Conservation (phyloP, 2,329 filamentous ascomycete species). For the Colletotrichum somersetense region DNA sequence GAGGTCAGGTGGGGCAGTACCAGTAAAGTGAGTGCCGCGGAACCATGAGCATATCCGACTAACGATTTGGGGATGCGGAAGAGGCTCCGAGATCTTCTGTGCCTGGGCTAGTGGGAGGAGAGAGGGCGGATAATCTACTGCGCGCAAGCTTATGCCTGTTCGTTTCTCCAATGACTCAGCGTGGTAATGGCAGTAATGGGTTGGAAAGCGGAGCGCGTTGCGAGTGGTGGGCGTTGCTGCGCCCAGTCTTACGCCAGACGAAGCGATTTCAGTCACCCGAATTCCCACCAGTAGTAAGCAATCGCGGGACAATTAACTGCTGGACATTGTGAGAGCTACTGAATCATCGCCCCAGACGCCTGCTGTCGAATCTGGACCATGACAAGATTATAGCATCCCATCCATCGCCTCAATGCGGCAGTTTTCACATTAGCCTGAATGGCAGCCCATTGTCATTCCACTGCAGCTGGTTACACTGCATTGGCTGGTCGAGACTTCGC, state of each 20-base stretch:
- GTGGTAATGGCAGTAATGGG: background rate
- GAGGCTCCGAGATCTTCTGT: constrained; percentile 33
- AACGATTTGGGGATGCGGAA: constrained; percentile 30
- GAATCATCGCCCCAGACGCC: background rate
- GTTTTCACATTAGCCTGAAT: constrained; percentile 21
- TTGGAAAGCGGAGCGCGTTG: background rate
- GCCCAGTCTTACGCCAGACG: background rate
- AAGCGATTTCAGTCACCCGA: background rate
- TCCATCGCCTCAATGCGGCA: background rate
- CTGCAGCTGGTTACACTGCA: constrained; percentile 6
- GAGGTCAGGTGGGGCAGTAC: constrained; percentile 13
- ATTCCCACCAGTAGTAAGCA: constrained; percentile 29
- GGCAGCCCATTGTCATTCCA: background rate
- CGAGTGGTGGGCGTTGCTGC: background rate
- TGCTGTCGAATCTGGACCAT: background rate
- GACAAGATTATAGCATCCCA: background rate
- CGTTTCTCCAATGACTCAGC: background rate
- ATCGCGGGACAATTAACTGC: background rate
- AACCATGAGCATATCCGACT: constrained; percentile 10
- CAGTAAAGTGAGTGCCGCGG: background rate
- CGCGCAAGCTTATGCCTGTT: background rate
- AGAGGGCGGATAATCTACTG: background rate
- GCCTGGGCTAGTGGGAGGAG: constrained; percentile 32
- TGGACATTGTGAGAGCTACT: background rate
- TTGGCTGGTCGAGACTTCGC: background rate